phyloP scores from a whole-genome alignment of 305 asterid genomes.

The Fraxinus angustifolia region DNA sequence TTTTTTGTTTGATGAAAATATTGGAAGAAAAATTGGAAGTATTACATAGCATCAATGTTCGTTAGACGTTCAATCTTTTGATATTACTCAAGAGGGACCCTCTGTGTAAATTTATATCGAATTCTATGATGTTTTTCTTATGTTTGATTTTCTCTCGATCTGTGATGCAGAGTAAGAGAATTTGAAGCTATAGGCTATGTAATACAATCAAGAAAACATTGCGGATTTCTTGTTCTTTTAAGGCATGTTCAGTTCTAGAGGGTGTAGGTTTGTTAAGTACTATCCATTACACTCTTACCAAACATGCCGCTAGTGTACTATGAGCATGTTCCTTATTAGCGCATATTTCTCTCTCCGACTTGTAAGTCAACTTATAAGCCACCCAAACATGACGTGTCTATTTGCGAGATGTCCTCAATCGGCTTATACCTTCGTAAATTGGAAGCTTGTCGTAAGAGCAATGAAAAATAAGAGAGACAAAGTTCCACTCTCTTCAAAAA shows the following conservation, averaged over 20 bases:
- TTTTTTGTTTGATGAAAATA: neutral
- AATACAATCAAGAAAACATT: neutral
- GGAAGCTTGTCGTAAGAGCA: neutral
- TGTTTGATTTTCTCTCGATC: neutral
- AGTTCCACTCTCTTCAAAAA: neutral
- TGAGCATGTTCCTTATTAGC: neutral
- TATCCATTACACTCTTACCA: neutral
- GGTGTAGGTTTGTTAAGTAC: neutral
- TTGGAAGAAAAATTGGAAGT: neutral
- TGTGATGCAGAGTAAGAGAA: neutral
- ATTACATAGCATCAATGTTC: neutral
- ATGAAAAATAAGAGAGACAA: neutral
- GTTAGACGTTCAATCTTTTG: neutral
- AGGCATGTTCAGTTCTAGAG: neutral
- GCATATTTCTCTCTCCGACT: neutral
- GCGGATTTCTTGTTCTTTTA: neutral
- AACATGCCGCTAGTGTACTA: neutral
- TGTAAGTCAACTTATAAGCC: neutral
- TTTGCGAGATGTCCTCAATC: neutral
- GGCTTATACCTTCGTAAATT: neutral
- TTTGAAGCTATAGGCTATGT: neutral
- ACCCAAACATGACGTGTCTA: neutral
- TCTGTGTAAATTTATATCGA: neutral
- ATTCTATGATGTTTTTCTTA: neutral
- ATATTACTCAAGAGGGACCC: neutral